Evolutionary conservation across 257 asterid species (phyloP), one percentile per base, ranked within the genome.

Genomic region (Petrea volubilis): DNA sequence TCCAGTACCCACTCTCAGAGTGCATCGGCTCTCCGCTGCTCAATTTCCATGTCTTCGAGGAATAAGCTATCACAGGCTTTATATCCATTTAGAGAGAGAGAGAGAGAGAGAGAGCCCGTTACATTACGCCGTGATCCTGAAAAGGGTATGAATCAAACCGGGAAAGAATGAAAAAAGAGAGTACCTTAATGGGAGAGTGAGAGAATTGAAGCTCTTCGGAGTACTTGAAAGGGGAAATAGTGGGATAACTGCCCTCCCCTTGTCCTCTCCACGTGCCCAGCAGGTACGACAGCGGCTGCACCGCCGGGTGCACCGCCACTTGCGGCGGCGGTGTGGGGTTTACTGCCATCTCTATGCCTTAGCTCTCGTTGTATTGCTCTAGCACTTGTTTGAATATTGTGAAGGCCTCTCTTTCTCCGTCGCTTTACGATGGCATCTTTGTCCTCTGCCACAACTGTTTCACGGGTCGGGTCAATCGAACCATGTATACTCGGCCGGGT

Each of bases 181-280:
- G 24, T 71, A 84, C 89, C 87, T 89, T 90, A 82, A 71, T 82
- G 5, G 89, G 91, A 4, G 82, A 67, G 78, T 79, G 95, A 8
- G 89, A 74, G 68, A 90, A 90, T 14, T 72, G 71, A 44, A 90
- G 77, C 64, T 87, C 86, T 72, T 90, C 95, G 27, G 80, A 62
- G 78, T 90, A 90, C 18, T 70, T 65, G 77, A 90, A 90, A 11
- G 92, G 85, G 58, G 92, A 75, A 60, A 87, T 82, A 33, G 92
- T 84, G 27, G 91, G 93, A 59, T 75, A 90, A 73, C 70, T 65
- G 7, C 93, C 95, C 25, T 81, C 77, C 0, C 92, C 91, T 67
- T 84, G 73, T 31, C 96, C 92, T 79, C 64, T 86, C 96, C 96
- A 90, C 0, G 83, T 84, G 21, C 95, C 96, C 17, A 86, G 70